phyloP scores from a whole-genome alignment of 2,329 filamentous ascomycete genomes.

The Pseudogymnoascus sp. region DNA sequence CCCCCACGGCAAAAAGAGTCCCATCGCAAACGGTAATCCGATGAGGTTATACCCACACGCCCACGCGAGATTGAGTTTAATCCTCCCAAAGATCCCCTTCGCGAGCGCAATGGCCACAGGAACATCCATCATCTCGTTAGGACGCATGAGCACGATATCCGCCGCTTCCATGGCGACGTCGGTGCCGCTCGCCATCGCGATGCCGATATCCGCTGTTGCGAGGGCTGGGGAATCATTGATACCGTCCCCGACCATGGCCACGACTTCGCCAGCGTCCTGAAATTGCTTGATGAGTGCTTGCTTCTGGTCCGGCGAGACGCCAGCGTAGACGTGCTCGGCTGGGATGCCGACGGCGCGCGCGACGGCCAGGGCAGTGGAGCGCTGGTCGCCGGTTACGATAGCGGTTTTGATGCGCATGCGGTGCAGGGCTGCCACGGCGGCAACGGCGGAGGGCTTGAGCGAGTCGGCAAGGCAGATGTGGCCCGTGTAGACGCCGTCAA shows the following conservation, averaged over 20 bases:
- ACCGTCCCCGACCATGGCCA: conserved; percentile 96
- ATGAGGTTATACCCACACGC: conserved; percentile 88
- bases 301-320: conserved; percentile 87
- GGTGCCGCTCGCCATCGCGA: conserved; percentile 85
- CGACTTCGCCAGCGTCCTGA: conserved; percentile 65
- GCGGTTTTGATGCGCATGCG: conserved; percentile 80
- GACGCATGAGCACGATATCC: conserved; percentile 90
- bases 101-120: conserved; percentile 77
- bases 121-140: conserved; percentile 87
- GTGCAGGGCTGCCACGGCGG: conserved; percentile 72
- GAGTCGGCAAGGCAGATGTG: conserved; percentile 80
- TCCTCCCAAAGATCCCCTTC: conserved; percentile 78
- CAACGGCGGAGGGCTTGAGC: conserved; percentile 79
- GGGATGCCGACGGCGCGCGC: conserved; percentile 77
- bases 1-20: conserved; percentile 84
- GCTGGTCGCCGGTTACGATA: conserved; percentile 90
- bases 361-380: conserved; percentile 74
- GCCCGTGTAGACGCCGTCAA: conserved; percentile 74
- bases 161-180: conserved; percentile 98
- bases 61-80: conserved; percentile 90
- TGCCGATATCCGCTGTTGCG: conserved; percentile 85
- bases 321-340: conserved; percentile 67
- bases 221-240: conserved; percentile 98
- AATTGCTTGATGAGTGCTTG: conserved; percentile 74
- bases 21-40: conserved; percentile 94